Percentiles rank a stretch among this genome's conserved stretches.
Evolutionary conservation across 352 stramenopile genomes (phyloP).

Genomic region (Phytophthora multivora): DNA sequence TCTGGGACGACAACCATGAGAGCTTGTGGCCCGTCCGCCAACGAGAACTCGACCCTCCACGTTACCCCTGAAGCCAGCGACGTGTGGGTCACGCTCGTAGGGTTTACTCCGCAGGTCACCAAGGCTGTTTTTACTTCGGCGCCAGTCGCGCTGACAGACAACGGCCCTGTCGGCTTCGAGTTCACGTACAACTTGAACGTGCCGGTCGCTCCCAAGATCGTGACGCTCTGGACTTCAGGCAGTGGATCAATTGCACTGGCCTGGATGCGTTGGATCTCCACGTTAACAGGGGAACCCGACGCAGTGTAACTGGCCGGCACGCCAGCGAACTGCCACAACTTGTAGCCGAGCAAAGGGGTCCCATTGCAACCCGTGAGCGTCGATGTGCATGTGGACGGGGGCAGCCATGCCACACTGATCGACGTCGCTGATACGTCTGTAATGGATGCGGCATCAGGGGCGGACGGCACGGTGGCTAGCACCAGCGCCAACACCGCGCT

Average conservation of each 20-base stretch:
- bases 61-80: slow-evolving; percentile 48
- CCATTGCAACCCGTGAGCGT: slow-evolving; percentile 80
- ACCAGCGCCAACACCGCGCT: slow-evolving; percentile 91
- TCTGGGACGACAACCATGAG: slow-evolving; percentile 61
- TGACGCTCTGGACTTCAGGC: slow-evolving; percentile 79
- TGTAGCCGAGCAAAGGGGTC: slow-evolving; percentile 89
- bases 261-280: slow-evolving; percentile 92
- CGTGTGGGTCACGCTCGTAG: slow-evolving; percentile 50
- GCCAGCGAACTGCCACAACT: slow-evolving; percentile 92
- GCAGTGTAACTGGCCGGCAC: slow-evolving; percentile 75
- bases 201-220: slow-evolving; percentile 60
- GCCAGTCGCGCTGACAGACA: slow-evolving; percentile 49
- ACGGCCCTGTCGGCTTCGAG: slow-evolving; percentile 48
- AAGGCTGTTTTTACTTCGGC: slow-evolving; percentile 60
- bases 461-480: slow-evolving; percentile 76
- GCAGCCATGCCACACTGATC: slow-evolving; percentile 75
- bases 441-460: slow-evolving; percentile 53
- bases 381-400: slow-evolving; percentile 66
- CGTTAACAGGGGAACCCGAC: slow-evolving; percentile 76
- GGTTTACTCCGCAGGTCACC: slow-evolving; percentile 55
- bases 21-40: slow-evolving; percentile 50
- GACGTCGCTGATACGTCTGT: slow-evolving; percentile 65
- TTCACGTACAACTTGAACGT: slow-evolving; percentile 81
- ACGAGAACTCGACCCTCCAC: slow-evolving; percentile 76
- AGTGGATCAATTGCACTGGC: slow-evolving; percentile 66